Conservation (phyloP, 441 rosid species). For the Croton laevigatus region DNA sequence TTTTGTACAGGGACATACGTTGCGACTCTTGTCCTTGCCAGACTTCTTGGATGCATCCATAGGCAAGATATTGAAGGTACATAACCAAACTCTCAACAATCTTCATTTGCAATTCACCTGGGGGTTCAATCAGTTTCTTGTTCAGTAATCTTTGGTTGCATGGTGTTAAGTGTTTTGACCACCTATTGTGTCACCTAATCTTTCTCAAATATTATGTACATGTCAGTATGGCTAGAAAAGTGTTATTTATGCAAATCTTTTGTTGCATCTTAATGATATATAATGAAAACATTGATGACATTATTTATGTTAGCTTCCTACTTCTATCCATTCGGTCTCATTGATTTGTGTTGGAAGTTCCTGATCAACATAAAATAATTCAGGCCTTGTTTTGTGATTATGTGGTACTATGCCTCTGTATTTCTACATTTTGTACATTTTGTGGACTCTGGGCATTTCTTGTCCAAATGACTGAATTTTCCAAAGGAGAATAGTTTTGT, state of each 20-base stretch:
- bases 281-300: not conserved
- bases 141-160: not conserved
- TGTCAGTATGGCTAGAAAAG: no score
- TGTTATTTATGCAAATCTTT: no score
- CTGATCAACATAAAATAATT: not conserved
- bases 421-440: not conserved
- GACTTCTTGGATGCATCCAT: conserved; percentile 95
- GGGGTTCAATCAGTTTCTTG: not conserved
- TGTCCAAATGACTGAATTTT: no score
- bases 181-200: no score
- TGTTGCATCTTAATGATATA: no score
- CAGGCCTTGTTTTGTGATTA: no score
- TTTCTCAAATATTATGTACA: no score
- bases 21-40: conserved; percentile 87
- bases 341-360: not conserved
- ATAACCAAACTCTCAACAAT: conserved; percentile 10
- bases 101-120: not conserved
- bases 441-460: no score
- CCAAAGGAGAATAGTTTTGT: not conserved
- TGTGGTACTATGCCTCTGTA: not conserved
- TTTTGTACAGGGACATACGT: conserved; percentile 76
- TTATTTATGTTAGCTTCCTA: no score
- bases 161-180: no score
- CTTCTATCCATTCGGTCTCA: not conserved
- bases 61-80: conserved; percentile 92